A percentile compares a stretch with the other conserved stretches of the same genome.
Conservation (phyloP, 768 basidiomycete species). For the Psilocybe tampanensis region DNA sequence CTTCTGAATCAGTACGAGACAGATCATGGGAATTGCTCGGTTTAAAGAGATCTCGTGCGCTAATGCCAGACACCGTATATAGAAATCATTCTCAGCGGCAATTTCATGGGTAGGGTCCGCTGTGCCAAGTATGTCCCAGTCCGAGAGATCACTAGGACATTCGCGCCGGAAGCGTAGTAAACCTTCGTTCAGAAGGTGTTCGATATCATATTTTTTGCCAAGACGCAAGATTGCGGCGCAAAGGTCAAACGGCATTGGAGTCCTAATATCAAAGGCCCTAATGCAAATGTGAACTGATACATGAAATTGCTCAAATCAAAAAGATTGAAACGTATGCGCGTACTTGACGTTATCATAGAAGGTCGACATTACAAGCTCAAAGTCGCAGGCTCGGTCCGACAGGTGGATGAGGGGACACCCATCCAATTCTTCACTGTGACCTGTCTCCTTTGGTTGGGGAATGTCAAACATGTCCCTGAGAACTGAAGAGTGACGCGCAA, state of each 20-base stretch:
- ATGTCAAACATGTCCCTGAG: conserved; percentile 26
- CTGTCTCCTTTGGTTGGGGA: conserved; percentile 9
- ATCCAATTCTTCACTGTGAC: conserved; percentile 1
- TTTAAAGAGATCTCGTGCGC: conserved; percentile 7
- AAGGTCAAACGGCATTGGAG: not conserved
- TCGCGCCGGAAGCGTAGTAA: conserved; percentile 4
- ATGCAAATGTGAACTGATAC: not conserved
- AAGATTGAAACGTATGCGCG: not conserved
- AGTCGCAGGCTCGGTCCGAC: conserved; percentile 15
- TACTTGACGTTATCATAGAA: conserved; percentile 18
- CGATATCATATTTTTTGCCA: conserved; percentile 18
- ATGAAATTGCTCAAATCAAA: no score
- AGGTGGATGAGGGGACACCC: conserved; percentile 22
- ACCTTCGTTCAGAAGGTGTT: conserved; percentile 11
- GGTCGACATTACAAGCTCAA: conserved; percentile 11
- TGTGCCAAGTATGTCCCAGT: conserved; percentile 4
- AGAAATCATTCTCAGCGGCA: not conserved
- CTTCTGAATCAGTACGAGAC: not conserved
- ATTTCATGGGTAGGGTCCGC: no score
- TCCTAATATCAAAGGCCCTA: conserved; percentile 3
- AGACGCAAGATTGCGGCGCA: conserved; percentile 15
- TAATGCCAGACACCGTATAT: not conserved
- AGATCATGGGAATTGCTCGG: not conserved
- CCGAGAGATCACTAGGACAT: conserved; percentile 2
- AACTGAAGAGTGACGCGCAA: conserved; percentile 16